Conservation (phyloP, 2,329 filamentous ascomycete species). For the Daldinia sp. region DNA sequence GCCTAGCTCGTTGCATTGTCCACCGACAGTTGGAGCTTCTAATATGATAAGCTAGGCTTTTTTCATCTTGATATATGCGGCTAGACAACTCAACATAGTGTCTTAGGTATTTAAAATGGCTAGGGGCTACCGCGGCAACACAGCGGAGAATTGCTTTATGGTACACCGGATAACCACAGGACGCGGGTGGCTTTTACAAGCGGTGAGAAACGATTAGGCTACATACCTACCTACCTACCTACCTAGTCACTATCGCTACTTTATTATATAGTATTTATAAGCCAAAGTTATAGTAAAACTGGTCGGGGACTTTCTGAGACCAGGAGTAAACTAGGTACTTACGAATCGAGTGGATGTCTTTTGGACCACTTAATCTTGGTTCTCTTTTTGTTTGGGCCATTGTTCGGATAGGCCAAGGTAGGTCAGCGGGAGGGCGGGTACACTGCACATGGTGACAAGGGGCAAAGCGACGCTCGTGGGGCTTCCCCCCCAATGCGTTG, state of each 20-base stretch:
- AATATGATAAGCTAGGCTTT: constrained; percentile 4
- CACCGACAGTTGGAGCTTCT: constrained; percentile 13
- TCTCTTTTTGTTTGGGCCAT: constrained; percentile 8
- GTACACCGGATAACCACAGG: neutral
- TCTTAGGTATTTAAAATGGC: neutral
- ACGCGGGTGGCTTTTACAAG: neutral
- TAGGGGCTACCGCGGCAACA: neutral
- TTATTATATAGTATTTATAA: constrained; percentile 16
- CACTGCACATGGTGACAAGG: constrained; percentile 27
- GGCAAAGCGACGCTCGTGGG: constrained; percentile 15
- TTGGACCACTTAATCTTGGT: constrained; percentile 1
- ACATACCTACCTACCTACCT: no score
- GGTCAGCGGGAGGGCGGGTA: constrained; percentile 20
- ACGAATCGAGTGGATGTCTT: neutral
- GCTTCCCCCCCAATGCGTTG: constrained; percentile 21
- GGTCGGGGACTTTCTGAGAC: constrained; percentile 26
- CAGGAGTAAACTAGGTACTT: neutral
- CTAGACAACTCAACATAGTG: no score
- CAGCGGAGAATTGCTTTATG: neutral
- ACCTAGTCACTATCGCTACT: neutral
- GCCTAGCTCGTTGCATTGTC: constrained; percentile 24
- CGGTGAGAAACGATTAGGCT: constrained; percentile 4
- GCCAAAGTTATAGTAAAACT: constrained; percentile 22
- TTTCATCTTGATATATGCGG: neutral
- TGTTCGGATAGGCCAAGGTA: constrained; percentile 3